These are phyloP conservation scores for Chamaecyparis obtusa DNA, from an alignment of 75 land plant genomes.

Conservation along the genomic window DNA sequence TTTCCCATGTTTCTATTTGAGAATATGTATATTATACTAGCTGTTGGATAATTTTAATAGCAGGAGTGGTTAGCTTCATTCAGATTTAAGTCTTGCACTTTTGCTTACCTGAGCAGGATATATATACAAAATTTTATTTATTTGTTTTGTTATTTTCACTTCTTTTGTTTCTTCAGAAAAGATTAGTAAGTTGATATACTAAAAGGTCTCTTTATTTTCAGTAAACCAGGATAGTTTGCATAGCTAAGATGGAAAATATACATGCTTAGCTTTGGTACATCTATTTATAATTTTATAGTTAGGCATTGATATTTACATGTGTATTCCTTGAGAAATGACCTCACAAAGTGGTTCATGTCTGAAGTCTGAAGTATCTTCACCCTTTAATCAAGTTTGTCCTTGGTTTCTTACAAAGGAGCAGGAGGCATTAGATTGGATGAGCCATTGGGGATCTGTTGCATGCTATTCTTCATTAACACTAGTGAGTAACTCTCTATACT, in stretches of 20 bases:
- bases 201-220: background rate
- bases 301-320: background rate
- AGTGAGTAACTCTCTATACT: background rate
- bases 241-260: background rate
- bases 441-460: slow-evolving; percentile 8
- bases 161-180: background rate
- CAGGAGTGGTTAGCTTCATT: background rate
- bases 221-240: background rate
- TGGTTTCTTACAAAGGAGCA: background rate
- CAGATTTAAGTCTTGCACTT: background rate
- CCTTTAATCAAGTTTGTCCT: background rate
- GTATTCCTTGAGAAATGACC: background rate
- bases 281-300: background rate
- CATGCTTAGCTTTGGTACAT: background rate
- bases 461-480: slow-evolving; percentile 5
- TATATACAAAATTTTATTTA: background rate
- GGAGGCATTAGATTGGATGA: slow-evolving; percentile 7
- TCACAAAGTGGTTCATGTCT: background rate
- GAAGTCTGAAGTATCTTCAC: background rate
- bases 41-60: background rate
- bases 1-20: background rate
- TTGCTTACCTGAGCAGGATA: background rate
- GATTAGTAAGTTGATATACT: background rate
- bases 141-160: background rate
- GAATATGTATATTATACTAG: background rate